Percentiles rank a stretch among this genome's conserved stretches.
Conservation (phyloP, 2,329 filamentous ascomycete genomes). For the Alternaria metachromatica region DNA sequence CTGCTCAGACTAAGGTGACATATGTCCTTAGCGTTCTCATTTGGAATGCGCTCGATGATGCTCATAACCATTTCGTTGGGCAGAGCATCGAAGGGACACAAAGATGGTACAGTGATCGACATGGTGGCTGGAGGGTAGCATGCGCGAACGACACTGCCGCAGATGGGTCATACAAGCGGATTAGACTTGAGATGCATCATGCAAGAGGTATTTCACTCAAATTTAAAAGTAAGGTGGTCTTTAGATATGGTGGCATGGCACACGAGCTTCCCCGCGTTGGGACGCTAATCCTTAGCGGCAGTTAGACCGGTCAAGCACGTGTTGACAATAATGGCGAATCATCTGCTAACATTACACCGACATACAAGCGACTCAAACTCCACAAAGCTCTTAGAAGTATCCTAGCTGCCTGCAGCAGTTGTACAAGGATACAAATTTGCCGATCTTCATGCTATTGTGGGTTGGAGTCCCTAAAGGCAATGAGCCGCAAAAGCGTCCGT, state of each 20-base stretch:
- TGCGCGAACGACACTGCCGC: background rate
- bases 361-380: background rate
- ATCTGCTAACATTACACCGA: background rate
- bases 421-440: background rate
- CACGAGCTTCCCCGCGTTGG: background rate
- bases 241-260: background rate
- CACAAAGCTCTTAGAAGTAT: background rate
- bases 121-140: background rate
- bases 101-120: background rate
- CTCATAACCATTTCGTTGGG: constrained; percentile 9
- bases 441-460: background rate
- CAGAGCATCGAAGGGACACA: background rate
- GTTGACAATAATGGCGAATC: background rate
- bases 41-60: constrained; percentile 8
- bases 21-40: constrained; percentile 3
- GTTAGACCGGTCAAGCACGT: background rate
- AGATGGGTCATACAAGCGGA: background rate
- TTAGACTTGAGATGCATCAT: background rate
- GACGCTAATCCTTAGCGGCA: constrained; percentile 1
- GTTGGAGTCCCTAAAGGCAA: background rate
- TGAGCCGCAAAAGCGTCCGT: constrained; percentile 1
- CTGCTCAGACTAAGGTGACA: constrained; percentile 4
- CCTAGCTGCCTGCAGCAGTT: background rate
- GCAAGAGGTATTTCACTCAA: background rate
- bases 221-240: background rate